Evolutionary conservation across 805 yeast genomes (phyloP).

Genomic region (Sugiyamaella americana): DNA sequence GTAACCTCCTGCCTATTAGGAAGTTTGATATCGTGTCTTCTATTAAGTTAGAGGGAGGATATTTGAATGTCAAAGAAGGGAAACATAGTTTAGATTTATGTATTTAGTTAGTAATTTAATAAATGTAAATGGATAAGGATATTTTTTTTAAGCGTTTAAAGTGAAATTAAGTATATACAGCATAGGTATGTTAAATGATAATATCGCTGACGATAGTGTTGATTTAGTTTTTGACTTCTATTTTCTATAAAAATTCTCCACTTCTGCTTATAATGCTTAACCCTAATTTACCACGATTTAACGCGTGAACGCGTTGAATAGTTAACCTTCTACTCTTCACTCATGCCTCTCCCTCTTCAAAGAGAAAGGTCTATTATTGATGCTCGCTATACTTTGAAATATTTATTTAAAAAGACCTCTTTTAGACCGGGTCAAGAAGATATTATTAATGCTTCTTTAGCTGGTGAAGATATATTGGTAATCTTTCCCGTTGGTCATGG

Average conservation of each 20-base stretch:
- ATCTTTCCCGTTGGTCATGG: conserved; percentile 99
- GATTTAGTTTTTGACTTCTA: no score
- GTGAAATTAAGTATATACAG: no score
- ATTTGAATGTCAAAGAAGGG: conserved; percentile 32
- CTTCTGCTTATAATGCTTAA: no score
- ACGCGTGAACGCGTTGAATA: no score
- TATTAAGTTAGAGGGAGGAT: conserved; percentile 27
- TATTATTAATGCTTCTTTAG: conserved; percentile 22
- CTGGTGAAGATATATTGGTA: conserved; percentile 81
- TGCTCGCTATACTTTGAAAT: conserved; percentile 11
- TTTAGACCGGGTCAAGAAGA: conserved; percentile 26
- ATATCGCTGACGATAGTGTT: no score
- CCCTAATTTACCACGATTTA: no score
- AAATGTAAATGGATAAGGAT: no score
- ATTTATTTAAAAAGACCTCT: conserved; percentile 17
- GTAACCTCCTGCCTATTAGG: conserved; percentile 31
- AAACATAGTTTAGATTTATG: conserved; percentile 20
- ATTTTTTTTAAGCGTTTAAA: no score
- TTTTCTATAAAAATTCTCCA: no score
- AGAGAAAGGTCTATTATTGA: conserved; percentile 7
- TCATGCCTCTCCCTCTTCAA: no score
- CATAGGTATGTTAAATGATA: no score
- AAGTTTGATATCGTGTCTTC: conserved; percentile 29
- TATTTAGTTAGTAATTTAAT: not conserved
- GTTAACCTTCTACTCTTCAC: no score